phyloP scores from a whole-genome alignment of 345 rosid species.

The Adansonia digitata region DNA sequence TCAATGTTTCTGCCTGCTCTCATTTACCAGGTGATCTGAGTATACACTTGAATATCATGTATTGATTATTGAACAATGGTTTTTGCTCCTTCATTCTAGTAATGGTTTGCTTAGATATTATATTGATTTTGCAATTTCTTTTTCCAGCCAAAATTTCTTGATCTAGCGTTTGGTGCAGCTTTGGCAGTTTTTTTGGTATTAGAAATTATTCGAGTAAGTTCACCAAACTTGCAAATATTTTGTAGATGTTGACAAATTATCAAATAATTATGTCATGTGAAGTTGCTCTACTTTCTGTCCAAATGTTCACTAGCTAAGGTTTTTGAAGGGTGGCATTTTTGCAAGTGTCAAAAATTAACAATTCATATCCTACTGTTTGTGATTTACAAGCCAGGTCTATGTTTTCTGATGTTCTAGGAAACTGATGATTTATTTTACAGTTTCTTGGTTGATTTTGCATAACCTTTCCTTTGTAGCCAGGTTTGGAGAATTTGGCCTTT shows the following conservation, averaged over 20 bases:
- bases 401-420: not conserved
- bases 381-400: conserved; percentile 3
- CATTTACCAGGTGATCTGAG: conserved; percentile 71
- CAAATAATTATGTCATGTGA: not conserved
- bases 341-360: not conserved
- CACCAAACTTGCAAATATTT: not conserved
- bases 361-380: not conserved
- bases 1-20: conserved; percentile 93
- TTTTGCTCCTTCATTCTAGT: not conserved
- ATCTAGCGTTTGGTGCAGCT: conserved; percentile 95
- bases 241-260: conserved; percentile 1
- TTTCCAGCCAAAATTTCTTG: conserved; percentile 87
- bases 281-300: not conserved
- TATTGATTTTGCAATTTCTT: conserved; percentile 13
- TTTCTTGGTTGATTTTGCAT: conserved; percentile 12
- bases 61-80: not conserved
- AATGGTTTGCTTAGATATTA: not conserved
- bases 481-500: conserved; percentile 89
- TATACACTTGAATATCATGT: conserved; percentile 5
- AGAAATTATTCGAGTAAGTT: conserved; percentile 87
- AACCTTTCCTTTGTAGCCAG: conserved; percentile 33
- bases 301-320: not conserved
- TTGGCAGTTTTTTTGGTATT: conserved; percentile 69
- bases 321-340: not conserved
- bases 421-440: not conserved